Percentiles rank a stretch among this genome's conserved stretches.
These are phyloP conservation scores for Geotrichum fermentans DNA, from an alignment of 1,139 yeast species.

Conservation along the genomic window DNA sequence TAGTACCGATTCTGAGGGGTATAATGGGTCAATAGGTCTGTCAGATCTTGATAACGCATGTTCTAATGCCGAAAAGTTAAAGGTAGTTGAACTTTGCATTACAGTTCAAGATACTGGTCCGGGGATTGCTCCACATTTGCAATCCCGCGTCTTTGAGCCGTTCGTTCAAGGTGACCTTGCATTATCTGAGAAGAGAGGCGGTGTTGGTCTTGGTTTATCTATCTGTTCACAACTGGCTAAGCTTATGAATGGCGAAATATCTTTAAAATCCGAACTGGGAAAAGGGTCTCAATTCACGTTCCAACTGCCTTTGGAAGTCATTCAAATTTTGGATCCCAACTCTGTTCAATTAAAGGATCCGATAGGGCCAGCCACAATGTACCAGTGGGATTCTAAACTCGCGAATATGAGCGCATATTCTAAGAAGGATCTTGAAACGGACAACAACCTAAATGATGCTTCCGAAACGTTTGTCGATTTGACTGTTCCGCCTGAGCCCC, in stretches of 20 bases:
- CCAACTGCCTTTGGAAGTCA: slow-evolving; percentile 61
- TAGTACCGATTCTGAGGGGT: no score
- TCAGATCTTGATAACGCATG: no score
- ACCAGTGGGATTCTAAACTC: not conserved
- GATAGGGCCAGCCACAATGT: not conserved
- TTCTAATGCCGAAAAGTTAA: not conserved
- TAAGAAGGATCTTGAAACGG: not conserved
- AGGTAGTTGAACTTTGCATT: not conserved
- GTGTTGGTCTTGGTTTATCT: slow-evolving; percentile 87
- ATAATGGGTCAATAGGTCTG: no score
- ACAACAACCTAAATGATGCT: not conserved
- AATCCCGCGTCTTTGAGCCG: slow-evolving; percentile 82
- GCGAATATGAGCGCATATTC: not conserved
- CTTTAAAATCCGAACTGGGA: slow-evolving; percentile 53
- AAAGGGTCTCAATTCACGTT: slow-evolving; percentile 75
- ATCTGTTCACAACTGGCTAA: slow-evolving; percentile 80
- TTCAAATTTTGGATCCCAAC: no score
- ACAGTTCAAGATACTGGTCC: slow-evolving; percentile 80
- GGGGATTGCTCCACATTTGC: slow-evolving; percentile 78
- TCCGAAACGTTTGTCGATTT: not conserved
- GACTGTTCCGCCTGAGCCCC: no score
- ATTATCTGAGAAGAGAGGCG: slow-evolving; percentile 78
- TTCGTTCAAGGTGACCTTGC: slow-evolving; percentile 94
- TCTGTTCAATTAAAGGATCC: no score
- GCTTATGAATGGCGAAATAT: slow-evolving; percentile 14